A percentile compares a stretch with the other conserved stretches of the same genome.
These are phyloP conservation scores for Ogataea ramenticola DNA, from an alignment of 805 yeast species.

Conservation along the genomic window DNA sequence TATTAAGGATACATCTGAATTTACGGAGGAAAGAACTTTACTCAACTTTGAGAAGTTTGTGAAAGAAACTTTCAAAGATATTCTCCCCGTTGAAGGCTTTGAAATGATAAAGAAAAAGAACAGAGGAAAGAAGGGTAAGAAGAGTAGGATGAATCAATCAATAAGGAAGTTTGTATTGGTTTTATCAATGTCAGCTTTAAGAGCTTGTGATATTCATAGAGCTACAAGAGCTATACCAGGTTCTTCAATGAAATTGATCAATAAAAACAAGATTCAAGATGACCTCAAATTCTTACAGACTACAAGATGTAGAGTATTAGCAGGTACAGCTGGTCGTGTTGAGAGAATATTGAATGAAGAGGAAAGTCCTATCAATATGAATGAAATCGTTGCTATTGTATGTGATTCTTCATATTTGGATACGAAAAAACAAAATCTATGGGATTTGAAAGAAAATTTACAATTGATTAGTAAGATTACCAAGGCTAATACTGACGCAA, in stretches of 20 bases:
- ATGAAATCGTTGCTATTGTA: conserved; percentile 46
- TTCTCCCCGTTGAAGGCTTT: conserved; percentile 28
- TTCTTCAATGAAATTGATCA: conserved; percentile 62
- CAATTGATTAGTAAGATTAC: conserved; percentile 32
- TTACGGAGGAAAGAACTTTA: conserved; percentile 43
- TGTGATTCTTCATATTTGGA: conserved; percentile 59
- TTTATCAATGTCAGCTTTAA: conserved; percentile 67
- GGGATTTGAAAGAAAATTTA: conserved; percentile 48
- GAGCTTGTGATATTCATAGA: conserved; percentile 82
- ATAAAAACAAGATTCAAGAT: conserved; percentile 63
- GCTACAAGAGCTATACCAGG: conserved; percentile 38
- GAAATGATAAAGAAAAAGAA: conserved; percentile 9
- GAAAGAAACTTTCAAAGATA: conserved; percentile 37
- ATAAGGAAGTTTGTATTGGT: conserved; percentile 41
- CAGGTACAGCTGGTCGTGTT: conserved; percentile 60
- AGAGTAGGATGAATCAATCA: conserved; percentile 9
- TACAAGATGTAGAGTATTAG: conserved; percentile 43
- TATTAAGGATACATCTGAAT: conserved; percentile 57
- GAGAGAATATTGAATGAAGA: conserved; percentile 38
- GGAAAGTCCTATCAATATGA: conserved; percentile 30
- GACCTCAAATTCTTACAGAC: conserved; percentile 43
- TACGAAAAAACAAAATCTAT: conserved; percentile 48
- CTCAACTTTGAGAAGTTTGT: conserved; percentile 52
- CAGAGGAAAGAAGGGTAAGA: conserved; percentile 22
- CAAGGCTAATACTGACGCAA: conserved; percentile 30